Percentiles rank a stretch among this genome's conserved stretches.
Evolutionary conservation across 1,139 yeast genomes (phyloP).

Genomic region (Chernovozyma sophiae-reginae): DNA sequence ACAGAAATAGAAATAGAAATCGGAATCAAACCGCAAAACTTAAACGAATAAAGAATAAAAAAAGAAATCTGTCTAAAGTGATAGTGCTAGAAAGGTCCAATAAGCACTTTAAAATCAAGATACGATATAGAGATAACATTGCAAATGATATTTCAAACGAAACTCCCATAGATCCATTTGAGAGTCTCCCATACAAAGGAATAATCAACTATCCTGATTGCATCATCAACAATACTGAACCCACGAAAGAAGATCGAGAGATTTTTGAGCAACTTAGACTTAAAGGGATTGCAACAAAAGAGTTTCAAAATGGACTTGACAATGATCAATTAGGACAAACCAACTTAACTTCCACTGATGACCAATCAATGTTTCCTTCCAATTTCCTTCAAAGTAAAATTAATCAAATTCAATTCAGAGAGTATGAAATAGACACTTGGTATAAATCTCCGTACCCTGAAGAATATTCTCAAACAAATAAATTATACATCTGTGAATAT

Average conservation of each 20-base stretch:
- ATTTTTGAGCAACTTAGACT: conserved; percentile 34
- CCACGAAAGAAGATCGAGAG: conserved; percentile 47
- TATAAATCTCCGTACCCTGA: conserved; percentile 92
- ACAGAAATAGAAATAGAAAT: neutral
- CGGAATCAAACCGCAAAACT: neutral
- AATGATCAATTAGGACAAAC: neutral
- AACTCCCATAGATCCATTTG: conserved; percentile 1
- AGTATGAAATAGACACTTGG: conserved; percentile 82
- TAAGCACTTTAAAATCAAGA: neutral
- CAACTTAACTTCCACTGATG: neutral
- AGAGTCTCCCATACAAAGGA: conserved; percentile 63
- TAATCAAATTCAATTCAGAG: conserved; percentile 61
- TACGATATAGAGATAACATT: neutral
- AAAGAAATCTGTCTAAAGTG: neutral
- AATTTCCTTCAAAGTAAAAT: conserved; percentile 25
- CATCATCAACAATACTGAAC: conserved; percentile 57
- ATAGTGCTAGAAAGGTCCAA: neutral
- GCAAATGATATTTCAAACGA: neutral
- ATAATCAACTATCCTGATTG: conserved; percentile 57
- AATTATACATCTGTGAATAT: conserved; percentile 75
- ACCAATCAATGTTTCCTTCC: neutral
- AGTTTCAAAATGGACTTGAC: neutral
- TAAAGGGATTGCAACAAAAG: conserved; percentile 18
- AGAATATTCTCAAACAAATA: conserved; percentile 62
- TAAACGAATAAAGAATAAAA: neutral